phyloP scores from a whole-genome alignment of 2,329 filamentous ascomycete genomes.

The Fusarium vanettenii region DNA sequence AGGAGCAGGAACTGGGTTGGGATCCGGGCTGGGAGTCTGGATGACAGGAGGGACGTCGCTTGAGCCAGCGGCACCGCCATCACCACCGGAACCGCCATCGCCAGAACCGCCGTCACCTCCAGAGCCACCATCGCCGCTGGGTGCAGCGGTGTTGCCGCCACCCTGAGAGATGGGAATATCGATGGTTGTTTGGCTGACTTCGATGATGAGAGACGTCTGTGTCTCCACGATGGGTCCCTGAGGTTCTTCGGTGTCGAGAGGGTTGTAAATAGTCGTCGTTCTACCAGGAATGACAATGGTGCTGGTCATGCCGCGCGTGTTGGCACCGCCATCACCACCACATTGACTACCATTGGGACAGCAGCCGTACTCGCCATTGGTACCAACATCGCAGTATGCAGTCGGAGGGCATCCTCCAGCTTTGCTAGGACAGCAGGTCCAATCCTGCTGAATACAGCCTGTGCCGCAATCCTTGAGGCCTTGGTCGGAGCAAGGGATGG shows the following conservation, averaged over 20 bases:
- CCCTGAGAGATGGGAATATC: background rate
- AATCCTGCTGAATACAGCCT: constrained; percentile 43
- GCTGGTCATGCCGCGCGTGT: constrained; percentile 19
- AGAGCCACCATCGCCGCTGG: background rate
- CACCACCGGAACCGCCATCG: background rate
- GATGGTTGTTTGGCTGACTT: background rate
- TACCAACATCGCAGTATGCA: constrained; percentile 40
- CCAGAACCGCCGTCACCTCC: background rate
- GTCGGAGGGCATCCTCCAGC: constrained; percentile 43
- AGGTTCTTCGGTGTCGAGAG: background rate
- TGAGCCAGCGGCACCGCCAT: background rate
- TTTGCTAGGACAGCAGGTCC: constrained; percentile 47
- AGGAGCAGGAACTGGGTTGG: background rate
- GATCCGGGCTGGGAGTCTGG: background rate
- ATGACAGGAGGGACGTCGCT: constrained; percentile 5
- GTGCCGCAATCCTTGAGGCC: constrained; percentile 43
- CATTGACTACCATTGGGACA: constrained; percentile 45
- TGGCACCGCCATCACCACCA: constrained; percentile 42
- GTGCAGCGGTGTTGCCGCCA: background rate
- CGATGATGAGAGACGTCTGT: background rate
- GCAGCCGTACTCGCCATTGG: constrained; percentile 45
- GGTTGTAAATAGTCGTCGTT: constrained; percentile 12
- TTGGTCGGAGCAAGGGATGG: constrained; percentile 38
- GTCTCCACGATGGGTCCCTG: constrained; percentile 18
- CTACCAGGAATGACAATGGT: constrained; percentile 22